These are phyloP conservation scores for Schrenkiella parvula DNA, from an alignment of 345 rosid genomes.

Conservation along the genomic window DNA sequence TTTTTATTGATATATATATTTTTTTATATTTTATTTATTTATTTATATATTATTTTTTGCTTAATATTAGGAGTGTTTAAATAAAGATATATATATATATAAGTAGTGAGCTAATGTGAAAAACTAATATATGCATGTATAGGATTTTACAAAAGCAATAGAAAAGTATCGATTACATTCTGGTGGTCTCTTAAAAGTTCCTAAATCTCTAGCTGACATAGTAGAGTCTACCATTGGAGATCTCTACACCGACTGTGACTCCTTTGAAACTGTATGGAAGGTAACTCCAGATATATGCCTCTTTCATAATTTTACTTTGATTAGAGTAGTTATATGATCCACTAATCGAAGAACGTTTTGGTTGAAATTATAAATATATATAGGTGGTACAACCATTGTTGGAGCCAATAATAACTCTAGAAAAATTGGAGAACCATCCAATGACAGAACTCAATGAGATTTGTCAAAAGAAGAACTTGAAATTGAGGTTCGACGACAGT, in stretches of 20 bases:
- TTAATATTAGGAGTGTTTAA: background rate
- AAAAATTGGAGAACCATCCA: no score
- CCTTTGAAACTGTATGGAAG: conserved; percentile 42
- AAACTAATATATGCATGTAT: conserved; percentile 31
- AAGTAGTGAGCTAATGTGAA: background rate
- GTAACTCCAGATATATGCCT: no score
- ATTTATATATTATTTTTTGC: background rate
- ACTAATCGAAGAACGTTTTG: no score
- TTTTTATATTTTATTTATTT: no score
- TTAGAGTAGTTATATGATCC: background rate
- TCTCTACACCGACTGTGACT: conserved; percentile 41
- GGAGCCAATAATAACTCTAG: no score
- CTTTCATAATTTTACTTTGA: no score
- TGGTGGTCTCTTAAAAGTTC: conserved; percentile 40
- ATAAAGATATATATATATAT: background rate
- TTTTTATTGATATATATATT: no score
- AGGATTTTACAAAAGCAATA: conserved; percentile 39
- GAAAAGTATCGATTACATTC: conserved; percentile 53
- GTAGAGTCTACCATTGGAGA: conserved; percentile 59
- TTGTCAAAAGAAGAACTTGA: no score
- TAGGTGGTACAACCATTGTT: no score
- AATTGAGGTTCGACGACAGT: no score
- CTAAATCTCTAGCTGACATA: conserved; percentile 55
- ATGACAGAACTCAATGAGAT: no score
- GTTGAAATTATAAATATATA: no score